Evolutionary conservation across 1,139 yeast species (phyloP).

Genomic region (Suhomyces ambrosiae): DNA sequence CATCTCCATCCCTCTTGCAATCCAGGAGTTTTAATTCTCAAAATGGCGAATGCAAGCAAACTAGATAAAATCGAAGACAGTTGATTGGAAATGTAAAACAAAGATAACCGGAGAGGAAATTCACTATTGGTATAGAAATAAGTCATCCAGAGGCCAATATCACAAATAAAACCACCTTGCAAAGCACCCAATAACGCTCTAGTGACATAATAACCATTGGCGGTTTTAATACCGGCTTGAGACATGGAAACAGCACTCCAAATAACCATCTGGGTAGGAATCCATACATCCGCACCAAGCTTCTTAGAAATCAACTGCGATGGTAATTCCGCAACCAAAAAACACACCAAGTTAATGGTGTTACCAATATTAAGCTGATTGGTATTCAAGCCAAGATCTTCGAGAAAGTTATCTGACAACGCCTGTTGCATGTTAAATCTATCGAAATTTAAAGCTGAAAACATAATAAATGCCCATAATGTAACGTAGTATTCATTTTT

Average conservation of each 20-base stretch:
- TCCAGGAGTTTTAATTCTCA: slow-evolving; percentile 41
- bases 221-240: slow-evolving; percentile 25
- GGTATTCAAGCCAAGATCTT: slow-evolving; percentile 30
- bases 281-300: slow-evolving; percentile 38
- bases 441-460: slow-evolving; percentile 36
- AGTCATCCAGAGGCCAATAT: slow-evolving; percentile 55
- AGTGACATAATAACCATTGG: slow-evolving; percentile 37
- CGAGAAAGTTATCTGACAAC: slow-evolving; percentile 30
- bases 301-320: slow-evolving; percentile 35
- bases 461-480: slow-evolving; percentile 34
- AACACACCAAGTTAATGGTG: slow-evolving; percentile 35
- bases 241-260: slow-evolving; percentile 30
- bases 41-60: slow-evolving; percentile 49
- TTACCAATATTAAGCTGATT: slow-evolving; percentile 34
- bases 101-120: slow-evolving; percentile 50
- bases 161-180: slow-evolving; percentile 63
- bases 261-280: slow-evolving; percentile 31
- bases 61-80: slow-evolving; percentile 39
- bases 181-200: slow-evolving; percentile 51
- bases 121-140: slow-evolving; percentile 57
- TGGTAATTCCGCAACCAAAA: slow-evolving; percentile 36
- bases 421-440: slow-evolving; percentile 35
- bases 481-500: slow-evolving; percentile 35
- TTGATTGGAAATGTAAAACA: slow-evolving; percentile 51
- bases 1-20: slow-evolving; percentile 61